These are phyloP conservation scores for Sinapis alba DNA, from an alignment of 441 rosid species.

Conservation along the genomic window DNA sequence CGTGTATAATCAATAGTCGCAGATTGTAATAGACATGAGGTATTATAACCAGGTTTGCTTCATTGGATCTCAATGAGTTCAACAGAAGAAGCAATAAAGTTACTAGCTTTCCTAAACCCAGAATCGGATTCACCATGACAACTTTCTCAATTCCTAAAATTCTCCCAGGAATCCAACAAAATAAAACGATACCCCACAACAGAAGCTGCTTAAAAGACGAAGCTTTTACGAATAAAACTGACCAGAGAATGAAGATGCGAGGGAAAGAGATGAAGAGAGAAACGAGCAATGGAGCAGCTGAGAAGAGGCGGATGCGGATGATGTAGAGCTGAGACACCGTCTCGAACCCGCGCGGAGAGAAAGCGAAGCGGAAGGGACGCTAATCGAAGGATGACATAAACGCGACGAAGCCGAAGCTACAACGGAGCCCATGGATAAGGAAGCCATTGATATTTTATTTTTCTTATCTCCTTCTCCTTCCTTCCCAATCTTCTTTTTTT, in stretches of 20 bases:
- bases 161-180: neutral
- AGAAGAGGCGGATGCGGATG: conserved; percentile 40
- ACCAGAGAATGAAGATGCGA: conserved; percentile 63
- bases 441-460: conserved; percentile 41
- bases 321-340: conserved; percentile 31
- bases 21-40: too few relatives aligned
- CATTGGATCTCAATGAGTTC: neutral
- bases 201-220: neutral
- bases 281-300: conserved; percentile 67
- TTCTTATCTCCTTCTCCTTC: conserved; percentile 19
- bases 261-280: conserved; percentile 51
- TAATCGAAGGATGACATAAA: conserved; percentile 36
- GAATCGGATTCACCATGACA: neutral
- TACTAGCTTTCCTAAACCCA: neutral
- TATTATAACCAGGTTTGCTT: neutral
- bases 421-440: conserved; percentile 39
- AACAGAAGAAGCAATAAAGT: neutral
- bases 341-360: conserved; percentile 44
- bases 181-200: neutral
- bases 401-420: conserved; percentile 43
- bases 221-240: neutral
- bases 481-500: neutral
- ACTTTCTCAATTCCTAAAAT: neutral
- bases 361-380: conserved; percentile 58
- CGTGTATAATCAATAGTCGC: too few relatives aligned